Conservation (phyloP, 768 basidiomycete genomes). For the Serendipita indica region DNA sequence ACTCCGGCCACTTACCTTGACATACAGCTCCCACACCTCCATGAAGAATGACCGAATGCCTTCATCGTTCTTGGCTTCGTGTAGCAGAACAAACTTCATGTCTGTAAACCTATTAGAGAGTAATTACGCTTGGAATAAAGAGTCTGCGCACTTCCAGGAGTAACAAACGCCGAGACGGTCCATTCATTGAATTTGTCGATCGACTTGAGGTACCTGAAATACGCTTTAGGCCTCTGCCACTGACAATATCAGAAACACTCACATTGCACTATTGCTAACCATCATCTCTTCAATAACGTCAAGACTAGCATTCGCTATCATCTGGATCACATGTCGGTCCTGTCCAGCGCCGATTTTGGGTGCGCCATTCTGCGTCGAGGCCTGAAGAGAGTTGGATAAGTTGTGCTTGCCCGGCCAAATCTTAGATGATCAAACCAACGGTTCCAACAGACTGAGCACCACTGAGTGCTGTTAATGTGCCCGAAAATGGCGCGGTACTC, state of each 20-base stretch:
- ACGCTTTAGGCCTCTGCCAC: not conserved
- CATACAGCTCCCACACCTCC: conserved; percentile 94
- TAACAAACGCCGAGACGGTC: conserved; percentile 93
- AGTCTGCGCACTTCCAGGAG: conserved; percentile 74
- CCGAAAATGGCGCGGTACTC: conserved; percentile 85
- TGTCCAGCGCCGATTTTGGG: conserved; percentile 65
- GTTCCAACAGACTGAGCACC: conserved; percentile 54
- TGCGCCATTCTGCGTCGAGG: conserved; percentile 42
- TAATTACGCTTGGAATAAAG: not conserved
- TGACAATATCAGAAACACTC: conserved; percentile 21
- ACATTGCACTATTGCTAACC: conserved; percentile 70
- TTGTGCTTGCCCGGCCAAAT: not conserved
- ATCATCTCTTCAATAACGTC: conserved; percentile 91
- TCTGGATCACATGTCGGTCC: conserved; percentile 90
- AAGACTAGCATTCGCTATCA: conserved; percentile 94
- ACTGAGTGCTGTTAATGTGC: conserved; percentile 72
- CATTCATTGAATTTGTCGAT: conserved; percentile 99
- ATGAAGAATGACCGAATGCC: conserved; percentile 85
- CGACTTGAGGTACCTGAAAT: conserved; percentile 74
- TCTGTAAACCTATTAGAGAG: conserved; percentile 35
- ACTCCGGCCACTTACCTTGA: conserved; percentile 51
- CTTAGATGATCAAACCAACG: not conserved
- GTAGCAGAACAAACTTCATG: conserved; percentile 87
- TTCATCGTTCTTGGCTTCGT: conserved; percentile 94
- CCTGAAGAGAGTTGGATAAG: conserved; percentile 15